Evolutionary conservation across 1,139 yeast species (phyloP), one percentile per base, ranked within the genome.

Genomic region (Hanseniaspora sp.): DNA sequence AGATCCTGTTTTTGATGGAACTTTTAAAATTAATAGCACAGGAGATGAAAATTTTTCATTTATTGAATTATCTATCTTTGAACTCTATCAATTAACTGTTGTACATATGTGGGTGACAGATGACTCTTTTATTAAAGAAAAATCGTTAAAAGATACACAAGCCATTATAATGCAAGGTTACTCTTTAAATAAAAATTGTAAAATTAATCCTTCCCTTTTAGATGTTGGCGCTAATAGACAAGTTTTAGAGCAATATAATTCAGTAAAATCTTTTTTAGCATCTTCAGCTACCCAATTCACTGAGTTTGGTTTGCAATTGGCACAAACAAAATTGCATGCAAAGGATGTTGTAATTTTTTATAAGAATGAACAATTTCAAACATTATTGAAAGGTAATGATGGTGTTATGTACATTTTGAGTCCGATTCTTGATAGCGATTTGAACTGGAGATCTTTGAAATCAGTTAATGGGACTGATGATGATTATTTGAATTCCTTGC

Each of bases 301-400:
- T 0, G 69, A 69, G 1, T 68, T 70, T 53, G 96, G 96, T 0
- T 64, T 86, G 23, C 58, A 64, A 3, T 67, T 65, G 43, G 60
- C 80, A 49, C 60, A 67, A 28, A 67, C 69, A 3, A 63, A 73
- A 15, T 65, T 85, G 49, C 66, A 72, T 51, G 68, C 73, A 13
- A 73, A 74, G 28, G 68, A 80, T 37, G 73, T 83, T 58, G 74
- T 80, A 1, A 79, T 88, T 0, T 76, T 88, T 57, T 88, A 88
- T 71, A 73, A 95, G 61, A 88, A 88, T 66, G 86, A 87, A 66
- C 96, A 87, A 67, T 88, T 86, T 67, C 77, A 78, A 57, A 84
- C 95, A 0, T 67, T 87, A 13, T 76, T 76, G 63, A 84, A 83
- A 63, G 35, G n/a, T 9, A 39, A 39, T 9, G 67, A 73, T 59